phyloP scores from a whole-genome alignment of 805 yeast genomes.

The Metschnikowia matae region DNA sequence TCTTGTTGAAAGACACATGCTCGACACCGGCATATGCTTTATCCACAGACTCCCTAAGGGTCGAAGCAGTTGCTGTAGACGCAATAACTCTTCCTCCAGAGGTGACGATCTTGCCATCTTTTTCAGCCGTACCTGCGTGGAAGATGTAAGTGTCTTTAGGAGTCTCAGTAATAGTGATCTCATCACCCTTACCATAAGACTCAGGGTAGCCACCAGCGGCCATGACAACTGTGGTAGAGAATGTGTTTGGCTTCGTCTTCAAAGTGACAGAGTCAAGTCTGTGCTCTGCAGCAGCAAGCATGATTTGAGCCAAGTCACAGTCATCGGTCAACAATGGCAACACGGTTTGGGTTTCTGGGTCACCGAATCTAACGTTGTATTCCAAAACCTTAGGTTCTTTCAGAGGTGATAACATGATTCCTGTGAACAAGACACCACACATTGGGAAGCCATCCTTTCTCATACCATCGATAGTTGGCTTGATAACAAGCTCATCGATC shows the following conservation, averaged over 20 bases:
- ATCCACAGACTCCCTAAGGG: slow-evolving; percentile 76
- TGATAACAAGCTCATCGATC: slow-evolving; percentile 71
- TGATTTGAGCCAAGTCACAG: slow-evolving; percentile 89
- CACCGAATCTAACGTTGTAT: slow-evolving; percentile 97
- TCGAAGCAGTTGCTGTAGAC: slow-evolving; percentile 75
- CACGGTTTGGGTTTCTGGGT: slow-evolving; percentile 98
- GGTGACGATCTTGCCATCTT: slow-evolving; percentile 64
- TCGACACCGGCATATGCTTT: slow-evolving; percentile 84
- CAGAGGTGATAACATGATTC: slow-evolving; percentile 79
- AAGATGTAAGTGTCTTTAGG: slow-evolving; percentile 69
- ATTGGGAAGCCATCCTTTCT: slow-evolving; percentile 92
- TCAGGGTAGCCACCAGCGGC: slow-evolving; percentile 98
- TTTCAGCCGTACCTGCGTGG: slow-evolving; percentile 89
- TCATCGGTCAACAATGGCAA: slow-evolving; percentile 76
- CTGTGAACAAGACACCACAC: slow-evolving; percentile 93
- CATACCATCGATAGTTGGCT: slow-evolving; percentile 95
- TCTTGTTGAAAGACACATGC: slow-evolving; percentile 64
- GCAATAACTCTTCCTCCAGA: slow-evolving; percentile 98
- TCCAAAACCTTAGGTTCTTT: slow-evolving; percentile 92
- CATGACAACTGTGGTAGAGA: slow-evolving; percentile 89
- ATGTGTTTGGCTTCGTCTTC: slow-evolving; percentile 51
- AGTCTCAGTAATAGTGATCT: slow-evolving; percentile 52
- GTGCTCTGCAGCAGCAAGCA: slow-evolving; percentile 92
- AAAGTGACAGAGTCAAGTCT: slow-evolving; percentile 78
- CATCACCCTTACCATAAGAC: slow-evolving; percentile 79